These are phyloP conservation scores for Populus hybrid DNA, from an alignment of 441 rosid species.

Conservation along the genomic window DNA sequence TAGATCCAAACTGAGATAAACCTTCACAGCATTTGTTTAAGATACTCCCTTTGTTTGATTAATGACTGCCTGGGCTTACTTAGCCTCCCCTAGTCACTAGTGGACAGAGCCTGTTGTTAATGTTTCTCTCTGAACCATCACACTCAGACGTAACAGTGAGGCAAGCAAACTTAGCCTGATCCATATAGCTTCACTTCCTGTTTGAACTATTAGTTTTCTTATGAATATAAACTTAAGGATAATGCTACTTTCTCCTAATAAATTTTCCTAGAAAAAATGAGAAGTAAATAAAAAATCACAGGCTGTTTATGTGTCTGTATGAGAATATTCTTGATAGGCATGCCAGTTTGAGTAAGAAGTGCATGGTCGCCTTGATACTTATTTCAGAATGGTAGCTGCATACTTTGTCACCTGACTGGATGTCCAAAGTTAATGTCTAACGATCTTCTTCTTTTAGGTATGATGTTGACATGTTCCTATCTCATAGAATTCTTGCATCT, in stretches of 20 bases:
- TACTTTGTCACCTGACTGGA: not conserved
- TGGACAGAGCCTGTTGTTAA: not conserved
- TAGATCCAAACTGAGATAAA: too few species aligned
- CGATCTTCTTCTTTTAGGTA: constrained; percentile 40
- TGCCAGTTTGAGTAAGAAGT: not conserved
- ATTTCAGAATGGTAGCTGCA: not conserved
- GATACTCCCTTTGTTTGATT: not conserved
- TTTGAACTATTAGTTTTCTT: not conserved
- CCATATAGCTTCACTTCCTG: not conserved
- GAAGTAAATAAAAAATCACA: not conserved
- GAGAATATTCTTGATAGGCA: not conserved
- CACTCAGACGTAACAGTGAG: not conserved
- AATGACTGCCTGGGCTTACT: not conserved
- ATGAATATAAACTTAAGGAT: not conserved
- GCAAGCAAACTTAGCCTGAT: not conserved
- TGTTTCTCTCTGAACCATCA: not conserved
- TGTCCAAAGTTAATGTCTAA: not conserved
- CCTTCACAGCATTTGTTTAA: not conserved
- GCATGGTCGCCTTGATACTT: not conserved
- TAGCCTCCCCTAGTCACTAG: not conserved
- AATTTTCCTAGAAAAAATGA: not conserved
- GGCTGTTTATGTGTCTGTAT: not conserved
- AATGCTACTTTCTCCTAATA: not conserved
- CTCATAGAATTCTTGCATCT: constrained; percentile 42
- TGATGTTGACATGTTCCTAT: constrained; percentile 51